A percentile compares a stretch with the other conserved stretches of the same genome.
Conservation (phyloP, 164 flowering plant species). For the Vitis rotundifolia region DNA sequence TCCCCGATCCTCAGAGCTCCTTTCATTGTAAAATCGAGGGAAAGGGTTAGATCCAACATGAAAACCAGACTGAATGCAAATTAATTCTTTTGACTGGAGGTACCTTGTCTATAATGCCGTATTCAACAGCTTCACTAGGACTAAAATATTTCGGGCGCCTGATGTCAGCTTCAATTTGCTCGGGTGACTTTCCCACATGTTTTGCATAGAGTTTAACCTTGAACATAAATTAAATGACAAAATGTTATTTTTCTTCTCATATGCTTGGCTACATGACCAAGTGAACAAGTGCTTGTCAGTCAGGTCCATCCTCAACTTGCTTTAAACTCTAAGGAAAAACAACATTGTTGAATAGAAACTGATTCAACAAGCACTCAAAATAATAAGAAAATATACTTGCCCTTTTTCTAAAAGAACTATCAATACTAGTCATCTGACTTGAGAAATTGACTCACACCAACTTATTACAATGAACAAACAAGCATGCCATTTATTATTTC, state of each 20-base stretch:
- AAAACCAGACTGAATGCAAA: background rate
- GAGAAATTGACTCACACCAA: too few species aligned
- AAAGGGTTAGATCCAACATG: background rate
- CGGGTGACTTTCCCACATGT: slow-evolving; percentile 70
- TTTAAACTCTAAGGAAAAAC: too few species aligned
- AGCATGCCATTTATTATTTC: too few species aligned
- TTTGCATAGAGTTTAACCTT: slow-evolving; percentile 76
- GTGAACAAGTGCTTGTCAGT: too few species aligned
- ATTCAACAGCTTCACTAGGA: slow-evolving; percentile 94
- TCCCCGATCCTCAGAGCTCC: slow-evolving; percentile 64
- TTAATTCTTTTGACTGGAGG: background rate
- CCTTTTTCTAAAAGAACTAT: too few species aligned
- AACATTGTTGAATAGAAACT: too few species aligned
- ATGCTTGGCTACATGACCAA: too few species aligned
- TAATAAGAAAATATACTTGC: too few species aligned
- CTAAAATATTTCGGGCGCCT: slow-evolving; percentile 91
- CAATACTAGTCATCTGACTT: too few species aligned
- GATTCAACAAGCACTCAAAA: too few species aligned
- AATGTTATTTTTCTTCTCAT: background rate
- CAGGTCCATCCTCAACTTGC: too few species aligned
- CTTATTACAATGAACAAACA: too few species aligned
- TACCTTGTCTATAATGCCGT: slow-evolving; percentile 98
- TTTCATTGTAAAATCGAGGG: slow-evolving; percentile 47
- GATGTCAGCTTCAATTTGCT: slow-evolving; percentile 84
- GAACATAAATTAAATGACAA: slow-evolving; percentile 4